Evolutionary conservation across 2,329 filamentous ascomycete genomes (phyloP).

Genomic region (Verticillium tricorpus): DNA sequence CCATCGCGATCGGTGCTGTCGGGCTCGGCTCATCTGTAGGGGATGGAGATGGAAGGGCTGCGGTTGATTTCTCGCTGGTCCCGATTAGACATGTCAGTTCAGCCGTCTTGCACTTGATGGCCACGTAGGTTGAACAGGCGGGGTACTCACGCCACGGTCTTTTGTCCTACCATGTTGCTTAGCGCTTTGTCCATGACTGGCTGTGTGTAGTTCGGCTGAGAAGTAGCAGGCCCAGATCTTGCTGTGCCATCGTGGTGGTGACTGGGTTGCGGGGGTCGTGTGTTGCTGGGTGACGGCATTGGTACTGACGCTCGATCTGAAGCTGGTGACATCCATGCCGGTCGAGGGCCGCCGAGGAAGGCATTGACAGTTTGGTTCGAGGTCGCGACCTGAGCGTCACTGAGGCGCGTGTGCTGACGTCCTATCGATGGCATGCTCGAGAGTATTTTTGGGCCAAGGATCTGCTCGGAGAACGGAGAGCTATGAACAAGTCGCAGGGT

Average conservation of each 20-base stretch:
- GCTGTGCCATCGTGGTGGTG: background rate
- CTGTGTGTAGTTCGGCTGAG: background rate
- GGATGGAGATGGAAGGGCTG: slow-evolving; percentile 56
- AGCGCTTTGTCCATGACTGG: background rate
- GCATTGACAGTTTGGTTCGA: slow-evolving; percentile 36
- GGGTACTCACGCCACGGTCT: background rate
- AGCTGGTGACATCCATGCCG: background rate
- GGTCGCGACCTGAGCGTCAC: slow-evolving; percentile 24
- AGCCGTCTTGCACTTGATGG: background rate
- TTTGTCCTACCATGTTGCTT: background rate
- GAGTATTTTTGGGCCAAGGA: slow-evolving; percentile 1
- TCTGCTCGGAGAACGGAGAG: background rate
- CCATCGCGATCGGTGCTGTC: slow-evolving; percentile 8
- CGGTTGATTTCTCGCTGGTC: slow-evolving; percentile 8
- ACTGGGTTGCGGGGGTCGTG: background rate
- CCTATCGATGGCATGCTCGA: slow-evolving; percentile 3
- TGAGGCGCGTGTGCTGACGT: slow-evolving; percentile 8
- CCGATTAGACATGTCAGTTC: background rate
- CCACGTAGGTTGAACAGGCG: background rate
- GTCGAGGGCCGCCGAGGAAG: slow-evolving; percentile 24
- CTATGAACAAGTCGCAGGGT: background rate
- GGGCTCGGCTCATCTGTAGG: slow-evolving; percentile 58
- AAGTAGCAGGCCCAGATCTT: background rate
- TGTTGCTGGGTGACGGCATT: background rate
- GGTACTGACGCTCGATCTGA: background rate